Conservation (phyloP, 208 protist species). For the Leishmania guyanensis region DNA sequence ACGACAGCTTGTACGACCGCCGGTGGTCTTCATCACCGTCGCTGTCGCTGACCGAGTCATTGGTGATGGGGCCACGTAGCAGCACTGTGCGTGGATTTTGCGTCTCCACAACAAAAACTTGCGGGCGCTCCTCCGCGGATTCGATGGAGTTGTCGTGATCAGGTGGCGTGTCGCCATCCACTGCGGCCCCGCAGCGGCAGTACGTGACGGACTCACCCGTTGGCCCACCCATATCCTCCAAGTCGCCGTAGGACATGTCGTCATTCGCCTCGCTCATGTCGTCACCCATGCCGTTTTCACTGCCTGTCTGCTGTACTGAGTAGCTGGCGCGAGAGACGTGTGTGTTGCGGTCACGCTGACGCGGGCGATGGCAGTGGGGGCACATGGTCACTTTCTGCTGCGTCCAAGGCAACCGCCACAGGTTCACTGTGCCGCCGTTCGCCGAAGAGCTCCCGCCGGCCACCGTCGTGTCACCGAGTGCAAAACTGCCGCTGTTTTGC, state of each 20-base stretch:
- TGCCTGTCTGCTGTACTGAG: constrained; percentile 6
- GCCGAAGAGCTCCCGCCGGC: constrained; percentile 3
- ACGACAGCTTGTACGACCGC: constrained; percentile 31
- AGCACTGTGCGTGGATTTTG: constrained; percentile 12
- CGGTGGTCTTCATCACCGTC: constrained; percentile 10
- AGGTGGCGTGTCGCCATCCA: background rate
- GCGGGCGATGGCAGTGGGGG: constrained; percentile 47
- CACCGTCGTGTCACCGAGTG: constrained; percentile 2
- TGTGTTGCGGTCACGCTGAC: constrained; percentile 21
- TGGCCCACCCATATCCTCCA: constrained; percentile 1
- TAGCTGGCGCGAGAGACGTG: constrained; percentile 28
- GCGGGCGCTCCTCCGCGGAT: constrained; percentile 12
- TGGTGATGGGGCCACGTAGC: constrained; percentile 30
- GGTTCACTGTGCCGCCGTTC: constrained; percentile 25
- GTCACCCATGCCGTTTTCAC: constrained; percentile 12
- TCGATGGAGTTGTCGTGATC: background rate
- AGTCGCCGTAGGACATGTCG: constrained; percentile 17
- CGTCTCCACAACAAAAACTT: constrained; percentile 42
- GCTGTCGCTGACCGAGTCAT: constrained; percentile 31
- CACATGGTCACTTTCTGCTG: constrained; percentile 55
- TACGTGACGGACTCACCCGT: constrained; percentile 19
- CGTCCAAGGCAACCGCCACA: constrained; percentile 51
- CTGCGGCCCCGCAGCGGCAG: constrained; percentile 31
- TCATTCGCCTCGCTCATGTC: constrained; percentile 32
- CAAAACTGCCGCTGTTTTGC: constrained; percentile 19